Base-by-base conservation (phyloP, 257 asterid genomes). In the Solanum arcanum region DNA sequence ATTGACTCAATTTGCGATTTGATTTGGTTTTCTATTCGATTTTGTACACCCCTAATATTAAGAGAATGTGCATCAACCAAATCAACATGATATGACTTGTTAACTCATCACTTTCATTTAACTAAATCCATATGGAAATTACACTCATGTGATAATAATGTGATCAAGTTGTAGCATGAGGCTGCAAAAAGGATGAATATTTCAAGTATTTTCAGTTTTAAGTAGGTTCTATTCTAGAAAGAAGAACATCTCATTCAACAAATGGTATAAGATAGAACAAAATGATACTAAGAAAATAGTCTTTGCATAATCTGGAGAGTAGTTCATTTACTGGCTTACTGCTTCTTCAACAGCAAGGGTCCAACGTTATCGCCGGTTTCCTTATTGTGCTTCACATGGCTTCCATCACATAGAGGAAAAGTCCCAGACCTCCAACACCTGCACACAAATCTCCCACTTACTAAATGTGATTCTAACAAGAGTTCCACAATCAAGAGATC, bases 391-490 rank as follows among this genome's bases (percentile, higher is more conserved):
- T 96, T 96, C 92, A 94, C 89, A 49, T 96, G 99, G 76, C 90
- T 84, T 88, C 98, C 99, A 68, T 96, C 98, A 70, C 99, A 96
- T n/a, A 96, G 87, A 7, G 98, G 99, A 85, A 96, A 96, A 3
- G 98, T 94, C 90, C 94, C 96, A 0, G 99, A 96, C 90, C 98
- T 92, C 99, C 99, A 96, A 85, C 99, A 96, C 93, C 98, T 96
- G 92, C 88, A 85, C 89, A 88, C 68, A 72, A 73, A 21, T 31
- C 68, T 25, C 72, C 46, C 69, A 68, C 44, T 68, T 68, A 64
- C 31, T 37, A 70, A 68, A 47, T 37, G 37, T 44, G 27, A 86
- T 20, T 47, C 39, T 41, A 66, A 11, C 41, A 42, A 75, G 72
- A 41, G 16, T 47, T 62, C 14, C 12, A 25, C 21, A 13, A n/a